Evolutionary conservation across 139 green algal genomes (phyloP).

Genomic region (Chlorella sp.): DNA sequence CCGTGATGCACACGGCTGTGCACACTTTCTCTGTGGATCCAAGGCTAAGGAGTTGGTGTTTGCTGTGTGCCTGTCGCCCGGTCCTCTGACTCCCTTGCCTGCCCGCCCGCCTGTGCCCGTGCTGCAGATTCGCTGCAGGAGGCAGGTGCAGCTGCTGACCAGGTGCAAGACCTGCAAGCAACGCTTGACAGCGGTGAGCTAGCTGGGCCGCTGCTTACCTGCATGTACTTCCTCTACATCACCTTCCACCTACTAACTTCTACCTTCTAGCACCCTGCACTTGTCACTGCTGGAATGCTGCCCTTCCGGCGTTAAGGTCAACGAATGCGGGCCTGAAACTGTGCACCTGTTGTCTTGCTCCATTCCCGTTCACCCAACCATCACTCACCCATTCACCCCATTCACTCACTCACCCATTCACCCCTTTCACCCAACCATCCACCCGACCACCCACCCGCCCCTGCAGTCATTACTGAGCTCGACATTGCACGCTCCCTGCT

Average conservation of each 20-base stretch:
- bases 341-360: no score
- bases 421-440: not conserved
- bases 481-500: constrained; percentile 29
- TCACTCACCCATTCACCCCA: no score
- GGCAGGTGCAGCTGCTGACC: not conserved
- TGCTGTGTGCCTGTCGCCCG: not conserved
- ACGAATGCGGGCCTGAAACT: no score
- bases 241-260: not conserved
- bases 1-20: not conserved
- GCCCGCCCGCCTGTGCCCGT: not conserved
- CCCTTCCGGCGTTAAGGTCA: no score
- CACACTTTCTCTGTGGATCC: not conserved
- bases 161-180: constrained; percentile 31
- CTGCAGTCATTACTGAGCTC: constrained; percentile 32
- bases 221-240: not conserved
- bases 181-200: constrained; percentile 14
- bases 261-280: no score
- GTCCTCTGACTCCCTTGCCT: not conserved
- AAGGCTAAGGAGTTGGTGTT: no score
- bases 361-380: no score
- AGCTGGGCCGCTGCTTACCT: not conserved
- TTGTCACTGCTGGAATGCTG: no score
- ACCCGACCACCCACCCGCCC: not conserved
- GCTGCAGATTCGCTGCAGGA: constrained; percentile 22
- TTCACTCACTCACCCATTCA: no score